These are phyloP conservation scores for Withania somnifera DNA, from an alignment of 305 asterid species.

Conservation along the genomic window DNA sequence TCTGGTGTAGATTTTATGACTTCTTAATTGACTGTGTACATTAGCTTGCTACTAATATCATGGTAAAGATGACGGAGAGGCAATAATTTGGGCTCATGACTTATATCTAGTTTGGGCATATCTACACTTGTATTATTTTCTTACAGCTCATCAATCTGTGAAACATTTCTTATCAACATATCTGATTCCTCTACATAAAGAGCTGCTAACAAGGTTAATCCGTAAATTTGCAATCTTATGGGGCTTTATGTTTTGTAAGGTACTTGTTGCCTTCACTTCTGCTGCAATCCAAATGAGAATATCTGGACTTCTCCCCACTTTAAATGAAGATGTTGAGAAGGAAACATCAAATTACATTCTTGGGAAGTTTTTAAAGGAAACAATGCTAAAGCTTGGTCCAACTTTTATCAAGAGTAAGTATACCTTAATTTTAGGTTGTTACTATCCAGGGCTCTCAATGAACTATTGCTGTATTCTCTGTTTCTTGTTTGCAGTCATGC, in stretches of 20 bases:
- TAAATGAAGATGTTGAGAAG: slow-evolving; percentile 29
- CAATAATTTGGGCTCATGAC: neutral
- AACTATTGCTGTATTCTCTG: neutral
- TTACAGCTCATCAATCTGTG: neutral
- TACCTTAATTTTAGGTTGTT: neutral
- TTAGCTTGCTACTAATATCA: neutral
- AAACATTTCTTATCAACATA: neutral
- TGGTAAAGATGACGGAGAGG: neutral
- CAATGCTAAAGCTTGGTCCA: slow-evolving; percentile 88
- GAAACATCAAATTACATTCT: slow-evolving; percentile 43
- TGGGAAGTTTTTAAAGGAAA: slow-evolving; percentile 73
- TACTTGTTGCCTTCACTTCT: slow-evolving; percentile 63
- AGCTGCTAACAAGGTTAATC: slow-evolving; percentile 5
- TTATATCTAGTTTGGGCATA: neutral
- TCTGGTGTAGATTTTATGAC: neutral
- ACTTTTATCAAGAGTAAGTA: slow-evolving; percentile 84
- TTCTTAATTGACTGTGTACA: neutral
- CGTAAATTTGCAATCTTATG: slow-evolving; percentile 20
- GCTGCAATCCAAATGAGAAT: slow-evolving; percentile 66
- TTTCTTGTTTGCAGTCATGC: neutral
- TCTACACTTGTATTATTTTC: neutral
- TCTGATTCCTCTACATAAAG: slow-evolving; percentile 1
- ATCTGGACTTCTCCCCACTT: slow-evolving; percentile 39
- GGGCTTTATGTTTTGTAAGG: slow-evolving; percentile 47
- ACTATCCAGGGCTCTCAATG: neutral